A percentile compares a stretch with the other conserved stretches of the same genome.
phyloP scores from a whole-genome alignment of 768 basidiomycete genomes.

The Cystobasidium onofrii region DNA sequence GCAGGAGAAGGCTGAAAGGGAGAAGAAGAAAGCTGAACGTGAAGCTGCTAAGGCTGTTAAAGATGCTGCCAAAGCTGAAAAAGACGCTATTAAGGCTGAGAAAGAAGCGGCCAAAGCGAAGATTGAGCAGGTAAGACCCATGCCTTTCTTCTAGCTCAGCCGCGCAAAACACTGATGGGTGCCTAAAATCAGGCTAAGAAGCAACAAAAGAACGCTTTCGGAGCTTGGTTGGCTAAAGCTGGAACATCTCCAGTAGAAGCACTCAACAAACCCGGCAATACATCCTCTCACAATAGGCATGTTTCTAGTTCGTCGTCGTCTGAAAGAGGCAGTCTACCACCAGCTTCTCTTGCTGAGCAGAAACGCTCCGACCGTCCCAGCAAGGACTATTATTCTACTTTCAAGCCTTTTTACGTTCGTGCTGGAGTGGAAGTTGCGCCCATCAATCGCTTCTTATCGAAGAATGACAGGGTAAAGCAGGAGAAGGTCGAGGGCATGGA shows the following conservation, averaged over 20 bases:
- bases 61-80: conserved; percentile 28
- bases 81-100: conserved; percentile 43
- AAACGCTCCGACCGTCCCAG: neutral
- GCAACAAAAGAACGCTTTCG: conserved; percentile 67
- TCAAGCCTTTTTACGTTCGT: conserved; percentile 63
- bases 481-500: neutral
- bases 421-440: conserved; percentile 57
- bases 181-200: conserved; percentile 57
- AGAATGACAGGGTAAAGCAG: neutral
- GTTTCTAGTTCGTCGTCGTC: conserved; percentile 11
- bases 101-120: conserved; percentile 56
- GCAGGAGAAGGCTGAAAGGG: conserved; percentile 21
- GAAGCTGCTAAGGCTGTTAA: conserved; percentile 36
- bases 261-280: neutral
- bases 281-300: neutral
- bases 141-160: too few species aligned
- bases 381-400: conserved; percentile 44
- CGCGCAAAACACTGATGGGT: too few species aligned
- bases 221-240: conserved; percentile 48
- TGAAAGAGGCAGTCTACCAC: neutral
- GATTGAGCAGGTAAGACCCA: conserved; percentile 20
- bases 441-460: conserved; percentile 56
- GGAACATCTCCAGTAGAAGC: conserved; percentile 1
- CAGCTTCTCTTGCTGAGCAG: neutral
- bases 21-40: conserved; percentile 13